Evolutionary conservation across 371 early-diverging fungal species (phyloP).

Genomic region (Thermomucor indicae-seudaticae): DNA sequence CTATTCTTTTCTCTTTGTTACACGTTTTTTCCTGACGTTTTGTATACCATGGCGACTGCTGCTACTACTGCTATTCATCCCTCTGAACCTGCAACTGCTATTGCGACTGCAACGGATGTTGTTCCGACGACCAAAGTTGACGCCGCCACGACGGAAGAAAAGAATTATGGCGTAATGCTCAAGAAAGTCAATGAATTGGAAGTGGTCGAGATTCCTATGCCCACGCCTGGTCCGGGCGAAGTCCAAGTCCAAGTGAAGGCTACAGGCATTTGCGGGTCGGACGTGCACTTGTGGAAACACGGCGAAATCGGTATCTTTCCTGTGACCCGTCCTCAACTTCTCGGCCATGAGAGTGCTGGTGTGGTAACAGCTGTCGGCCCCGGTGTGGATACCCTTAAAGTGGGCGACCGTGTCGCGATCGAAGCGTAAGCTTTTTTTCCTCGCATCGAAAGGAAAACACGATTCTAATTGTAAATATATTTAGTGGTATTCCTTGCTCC

Average conservation of each 20-base stretch:
- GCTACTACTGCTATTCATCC: neutral
- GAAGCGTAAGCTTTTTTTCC: conserved; percentile 30
- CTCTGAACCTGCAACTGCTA: neutral
- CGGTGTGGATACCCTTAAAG: conserved; percentile 18
- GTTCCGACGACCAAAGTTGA: neutral
- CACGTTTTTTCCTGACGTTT: neutral
- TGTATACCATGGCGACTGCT: too few species aligned
- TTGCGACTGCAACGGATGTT: neutral
- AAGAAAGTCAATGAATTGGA: conserved; percentile 37
- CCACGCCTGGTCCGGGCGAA: conserved; percentile 25
- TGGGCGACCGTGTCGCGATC: conserved; percentile 31
- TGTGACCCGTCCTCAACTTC: conserved; percentile 27
- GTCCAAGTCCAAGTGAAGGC: conserved; percentile 44
- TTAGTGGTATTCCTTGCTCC: conserved; percentile 45
- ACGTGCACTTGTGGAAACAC: conserved; percentile 41
- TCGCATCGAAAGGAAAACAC: neutral
- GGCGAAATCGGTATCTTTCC: conserved; percentile 46
- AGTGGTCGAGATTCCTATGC: conserved; percentile 39
- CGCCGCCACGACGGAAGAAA: neutral
- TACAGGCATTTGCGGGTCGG: conserved; percentile 45
- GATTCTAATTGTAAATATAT: neutral
- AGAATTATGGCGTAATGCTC: conserved; percentile 32
- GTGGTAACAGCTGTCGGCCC: conserved; percentile 37
- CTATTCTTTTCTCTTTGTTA: neutral
- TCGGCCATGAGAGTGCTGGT: conserved; percentile 50